Conservation (phyloP, 2,329 filamentous ascomycete genomes). For the Phialophora verrucosa region DNA sequence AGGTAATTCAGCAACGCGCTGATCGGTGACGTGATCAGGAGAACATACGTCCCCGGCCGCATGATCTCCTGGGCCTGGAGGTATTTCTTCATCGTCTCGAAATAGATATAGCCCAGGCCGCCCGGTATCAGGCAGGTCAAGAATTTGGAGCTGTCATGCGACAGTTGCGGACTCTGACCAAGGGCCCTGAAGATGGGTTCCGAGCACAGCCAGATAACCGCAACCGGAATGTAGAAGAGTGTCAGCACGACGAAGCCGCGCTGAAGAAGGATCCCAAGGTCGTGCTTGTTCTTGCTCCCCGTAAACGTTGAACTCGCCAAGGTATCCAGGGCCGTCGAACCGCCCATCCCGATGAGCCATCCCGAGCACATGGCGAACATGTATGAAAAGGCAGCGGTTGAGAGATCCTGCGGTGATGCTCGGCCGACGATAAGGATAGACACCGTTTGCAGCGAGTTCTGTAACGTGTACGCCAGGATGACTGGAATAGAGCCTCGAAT, state of each 20-base stretch:
- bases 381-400: conserved; percentile 83
- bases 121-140: conserved; percentile 76
- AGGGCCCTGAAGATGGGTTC: conserved; percentile 75
- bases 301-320: conserved; percentile 83
- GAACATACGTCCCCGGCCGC: conserved; percentile 67
- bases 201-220: conserved; percentile 74
- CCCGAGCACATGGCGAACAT: conserved; percentile 93
- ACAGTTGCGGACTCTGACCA: conserved; percentile 79
- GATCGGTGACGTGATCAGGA: conserved; percentile 65
- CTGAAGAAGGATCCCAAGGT: conserved; percentile 79
- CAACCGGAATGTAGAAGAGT: conserved; percentile 74
- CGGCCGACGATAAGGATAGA: conserved; percentile 83
- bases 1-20: conserved; percentile 66
- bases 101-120: conserved; percentile 84
- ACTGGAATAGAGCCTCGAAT: conserved; percentile 74
- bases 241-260: conserved; percentile 74
- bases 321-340: conserved; percentile 85
- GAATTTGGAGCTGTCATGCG: conserved; percentile 73
- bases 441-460: conserved; percentile 82
- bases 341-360: conserved; percentile 84
- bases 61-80: conserved; percentile 67
- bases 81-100: conserved; percentile 74
- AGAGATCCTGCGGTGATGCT: conserved; percentile 77
- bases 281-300: conserved; percentile 76
- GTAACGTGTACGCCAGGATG: conserved; percentile 81